phyloP scores from a whole-genome alignment of 2,329 filamentous ascomycete species.

The Monilinia vaccinii-corymbosi region DNA sequence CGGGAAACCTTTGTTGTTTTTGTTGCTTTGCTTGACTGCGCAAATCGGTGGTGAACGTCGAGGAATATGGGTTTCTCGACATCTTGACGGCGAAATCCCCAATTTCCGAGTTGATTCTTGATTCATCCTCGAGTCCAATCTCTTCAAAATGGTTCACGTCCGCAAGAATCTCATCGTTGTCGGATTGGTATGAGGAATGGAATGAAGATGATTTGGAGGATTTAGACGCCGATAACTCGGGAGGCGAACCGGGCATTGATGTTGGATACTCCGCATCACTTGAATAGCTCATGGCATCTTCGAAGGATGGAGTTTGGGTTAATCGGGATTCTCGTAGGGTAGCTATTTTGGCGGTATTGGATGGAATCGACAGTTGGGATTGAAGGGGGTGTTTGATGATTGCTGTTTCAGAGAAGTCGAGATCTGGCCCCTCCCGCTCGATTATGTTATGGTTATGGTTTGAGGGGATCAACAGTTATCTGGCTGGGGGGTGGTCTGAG shows the following conservation, averaged over 20 bases:
- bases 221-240: slow-evolving; percentile 74
- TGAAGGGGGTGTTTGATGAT: neutral
- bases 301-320: slow-evolving; percentile 14
- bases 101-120: slow-evolving; percentile 23
- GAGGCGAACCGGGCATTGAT: slow-evolving; percentile 54
- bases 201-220: slow-evolving; percentile 88
- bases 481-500: neutral
- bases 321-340: slow-evolving; percentile 24
- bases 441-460: neutral
- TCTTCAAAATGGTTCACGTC: slow-evolving; percentile 87
- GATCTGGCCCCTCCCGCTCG: neutral
- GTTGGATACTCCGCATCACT: slow-evolving; percentile 19
- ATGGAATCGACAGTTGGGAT: neutral
- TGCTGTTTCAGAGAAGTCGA: neutral
- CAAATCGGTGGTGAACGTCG: slow-evolving; percentile 20
- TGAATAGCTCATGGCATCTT: slow-evolving; percentile 24
- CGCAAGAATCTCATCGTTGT: slow-evolving; percentile 59
- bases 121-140: slow-evolving; percentile 74
- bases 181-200: slow-evolving; percentile 64
- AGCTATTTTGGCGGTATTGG: slow-evolving; percentile 28
- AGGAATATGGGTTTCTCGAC: slow-evolving; percentile 23
- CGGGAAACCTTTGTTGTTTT: slow-evolving; percentile 17
- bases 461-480: neutral
- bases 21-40: slow-evolving; percentile 19
- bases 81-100: slow-evolving; percentile 25